phyloP scores from a whole-genome alignment of 129 eudicot species.

The Pulicaria dysenterica region DNA sequence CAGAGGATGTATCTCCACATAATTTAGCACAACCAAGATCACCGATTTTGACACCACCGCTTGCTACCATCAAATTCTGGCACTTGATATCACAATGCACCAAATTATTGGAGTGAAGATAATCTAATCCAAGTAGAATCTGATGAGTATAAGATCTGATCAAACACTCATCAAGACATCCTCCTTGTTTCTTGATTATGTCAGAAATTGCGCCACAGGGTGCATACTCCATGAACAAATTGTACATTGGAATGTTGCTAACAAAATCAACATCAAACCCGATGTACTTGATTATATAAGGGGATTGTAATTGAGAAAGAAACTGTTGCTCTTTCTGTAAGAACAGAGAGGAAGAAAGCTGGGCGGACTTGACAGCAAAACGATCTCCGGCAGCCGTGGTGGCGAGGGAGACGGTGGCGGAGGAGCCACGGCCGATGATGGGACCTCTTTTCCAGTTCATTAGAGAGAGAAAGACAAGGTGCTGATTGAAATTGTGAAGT shows the following conservation, averaged over 20 bases:
- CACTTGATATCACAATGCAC: constrained; percentile 83
- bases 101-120: constrained; percentile 57
- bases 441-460: constrained; percentile 75
- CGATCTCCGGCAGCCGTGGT: constrained; percentile 49
- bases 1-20: constrained; percentile 34
- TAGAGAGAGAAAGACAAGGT: neutral
- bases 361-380: constrained; percentile 68
- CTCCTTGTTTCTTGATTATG: constrained; percentile 47
- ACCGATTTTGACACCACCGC: constrained; percentile 55
- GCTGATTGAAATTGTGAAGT: neutral
- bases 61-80: constrained; percentile 49
- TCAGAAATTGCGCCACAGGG: constrained; percentile 57
- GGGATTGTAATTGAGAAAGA: constrained; percentile 56
- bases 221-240: constrained; percentile 68
- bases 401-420: constrained; percentile 73
- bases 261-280: constrained; percentile 49
- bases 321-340: constrained; percentile 51
- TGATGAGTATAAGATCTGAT: constrained; percentile 51
- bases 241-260: constrained; percentile 33
- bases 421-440: constrained; percentile 64
- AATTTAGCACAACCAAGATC: constrained; percentile 68
- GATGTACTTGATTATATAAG: constrained; percentile 47
- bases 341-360: constrained; percentile 44
- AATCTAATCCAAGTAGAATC: constrained; percentile 56
- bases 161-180: constrained; percentile 48